Percentiles rank a stretch among this genome's conserved stretches.
These are phyloP conservation scores for Penicillium hesseltinei DNA, from an alignment of 2,329 filamentous ascomycete species.

Conservation along the genomic window DNA sequence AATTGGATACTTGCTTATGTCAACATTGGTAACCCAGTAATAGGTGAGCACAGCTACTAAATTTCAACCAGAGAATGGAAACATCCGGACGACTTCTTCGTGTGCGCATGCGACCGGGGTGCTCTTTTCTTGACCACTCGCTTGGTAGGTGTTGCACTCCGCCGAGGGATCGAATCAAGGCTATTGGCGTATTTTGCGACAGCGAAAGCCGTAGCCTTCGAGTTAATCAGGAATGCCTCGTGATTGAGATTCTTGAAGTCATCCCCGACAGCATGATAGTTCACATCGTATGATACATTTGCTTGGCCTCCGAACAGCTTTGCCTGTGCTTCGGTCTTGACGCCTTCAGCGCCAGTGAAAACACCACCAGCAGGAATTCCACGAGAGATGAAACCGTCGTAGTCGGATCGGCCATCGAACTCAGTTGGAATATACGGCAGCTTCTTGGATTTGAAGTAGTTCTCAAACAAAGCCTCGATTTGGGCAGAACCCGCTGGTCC, in stretches of 20 bases:
- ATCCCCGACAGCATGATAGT: slow-evolving; percentile 57
- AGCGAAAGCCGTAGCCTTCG: slow-evolving; percentile 27
- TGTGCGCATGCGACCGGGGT: slow-evolving; percentile 15
- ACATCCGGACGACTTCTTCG: slow-evolving; percentile 21
- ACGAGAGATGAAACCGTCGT: slow-evolving; percentile 70
- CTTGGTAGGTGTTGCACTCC: slow-evolving; percentile 2
- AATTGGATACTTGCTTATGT: neutral
- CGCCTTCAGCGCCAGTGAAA: slow-evolving; percentile 72
- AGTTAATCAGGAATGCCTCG: slow-evolving; percentile 28
- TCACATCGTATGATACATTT: slow-evolving; percentile 55
- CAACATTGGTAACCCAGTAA: neutral
- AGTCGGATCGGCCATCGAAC: slow-evolving; percentile 78
- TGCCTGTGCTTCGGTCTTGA: slow-evolving; percentile 68
- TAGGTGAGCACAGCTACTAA: neutral
- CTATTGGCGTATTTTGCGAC: slow-evolving; percentile 30
- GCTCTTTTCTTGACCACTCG: slow-evolving; percentile 3
- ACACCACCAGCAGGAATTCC: slow-evolving; percentile 74
- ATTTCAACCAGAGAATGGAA: slow-evolving; percentile 22
- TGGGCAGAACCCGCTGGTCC: slow-evolving; percentile 65
- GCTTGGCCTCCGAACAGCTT: slow-evolving; percentile 69
- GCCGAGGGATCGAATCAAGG: slow-evolving; percentile 22
- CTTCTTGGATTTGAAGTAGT: slow-evolving; percentile 63
- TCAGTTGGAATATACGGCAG: slow-evolving; percentile 68
- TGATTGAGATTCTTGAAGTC: slow-evolving; percentile 54
- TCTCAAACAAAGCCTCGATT: slow-evolving; percentile 64